A percentile compares a stretch with the other conserved stretches of the same genome.
phyloP scores from a whole-genome alignment of 164 flowering plant species.

The Chimonanthus salicifolius region DNA sequence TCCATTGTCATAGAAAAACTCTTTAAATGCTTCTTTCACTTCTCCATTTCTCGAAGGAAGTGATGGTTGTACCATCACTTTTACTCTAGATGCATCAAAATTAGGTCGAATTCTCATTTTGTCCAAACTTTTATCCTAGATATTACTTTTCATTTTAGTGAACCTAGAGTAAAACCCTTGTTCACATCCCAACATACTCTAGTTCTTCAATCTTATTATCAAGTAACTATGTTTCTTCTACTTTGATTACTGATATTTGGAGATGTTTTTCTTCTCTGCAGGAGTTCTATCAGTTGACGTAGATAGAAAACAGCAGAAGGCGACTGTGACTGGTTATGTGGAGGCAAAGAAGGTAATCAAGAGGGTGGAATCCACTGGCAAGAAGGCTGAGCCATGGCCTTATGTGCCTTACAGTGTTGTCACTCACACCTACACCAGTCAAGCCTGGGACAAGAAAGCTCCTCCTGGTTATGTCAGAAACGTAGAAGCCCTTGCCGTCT shows the following conservation, averaged over 20 bases:
- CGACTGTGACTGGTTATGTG: conserved; percentile 63
- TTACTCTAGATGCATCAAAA: too few species aligned
- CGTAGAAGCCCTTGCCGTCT: conserved; percentile 26
- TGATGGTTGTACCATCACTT: too few species aligned
- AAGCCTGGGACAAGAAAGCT: conserved; percentile 84
- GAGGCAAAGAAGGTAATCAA: conserved; percentile 63
- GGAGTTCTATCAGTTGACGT: conserved; percentile 74
- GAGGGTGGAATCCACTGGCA: conserved; percentile 59
- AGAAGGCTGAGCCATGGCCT: conserved; percentile 80
- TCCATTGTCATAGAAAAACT: too few species aligned
- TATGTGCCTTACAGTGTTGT: conserved; percentile 70
- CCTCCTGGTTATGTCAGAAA: conserved; percentile 64
- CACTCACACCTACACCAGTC: conserved; percentile 59
- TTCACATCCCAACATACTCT: too few species aligned
- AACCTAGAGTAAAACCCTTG: too few species aligned
- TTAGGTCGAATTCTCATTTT: too few species aligned
- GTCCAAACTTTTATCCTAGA: too few species aligned
- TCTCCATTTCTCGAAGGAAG: not conserved
- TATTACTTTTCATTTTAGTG: too few species aligned
- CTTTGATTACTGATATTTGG: conserved; percentile 3
- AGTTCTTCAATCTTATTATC: too few species aligned
- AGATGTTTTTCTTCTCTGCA: conserved; percentile 12
- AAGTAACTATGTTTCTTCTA: not conserved
- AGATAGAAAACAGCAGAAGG: conserved; percentile 76
- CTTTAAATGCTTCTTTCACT: not conserved